Percentiles rank a stretch among this genome's conserved stretches.
These are phyloP conservation scores for Ceratobasidium sp. DNA, from an alignment of 1,284 basidiomycete species.

Conservation along the genomic window DNA sequence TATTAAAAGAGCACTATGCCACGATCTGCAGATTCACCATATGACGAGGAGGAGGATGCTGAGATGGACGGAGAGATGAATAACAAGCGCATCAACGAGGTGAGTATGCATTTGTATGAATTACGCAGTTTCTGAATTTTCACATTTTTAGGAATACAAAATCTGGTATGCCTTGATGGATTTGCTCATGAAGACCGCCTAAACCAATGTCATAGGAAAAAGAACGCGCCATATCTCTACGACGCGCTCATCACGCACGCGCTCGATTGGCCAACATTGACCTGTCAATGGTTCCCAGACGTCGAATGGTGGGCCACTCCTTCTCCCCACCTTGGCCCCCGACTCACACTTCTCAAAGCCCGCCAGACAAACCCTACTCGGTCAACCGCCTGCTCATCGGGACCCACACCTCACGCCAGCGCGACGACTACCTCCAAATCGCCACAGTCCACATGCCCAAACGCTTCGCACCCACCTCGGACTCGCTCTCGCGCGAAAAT, in stretches of 20 bases:
- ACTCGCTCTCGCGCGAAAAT: conserved; percentile 40
- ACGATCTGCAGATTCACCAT: conserved; percentile 26
- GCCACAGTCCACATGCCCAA: conserved; percentile 94
- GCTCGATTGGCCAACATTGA: conserved; percentile 97
- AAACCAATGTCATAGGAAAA: conserved; percentile 73
- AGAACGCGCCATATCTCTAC: conserved; percentile 97
- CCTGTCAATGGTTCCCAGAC: conserved; percentile 99
- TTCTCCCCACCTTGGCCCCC: neutral
- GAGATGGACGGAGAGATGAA: conserved; percentile 89
- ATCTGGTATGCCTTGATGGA: conserved; percentile 65
- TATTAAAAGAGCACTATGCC: conserved; percentile 44
- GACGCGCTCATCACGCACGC: conserved; percentile 98
- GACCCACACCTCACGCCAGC: conserved; percentile 96
- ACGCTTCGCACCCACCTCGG: conserved; percentile 54
- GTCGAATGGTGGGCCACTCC: conserved; percentile 78
- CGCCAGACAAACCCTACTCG: conserved; percentile 90
- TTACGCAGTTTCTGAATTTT: conserved; percentile 10
- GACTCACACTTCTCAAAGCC: conserved; percentile 58
- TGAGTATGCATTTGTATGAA: conserved; percentile 53
- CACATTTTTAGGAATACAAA: conserved; percentile 76
- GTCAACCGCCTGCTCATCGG: conserved; percentile 94
- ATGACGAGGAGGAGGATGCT: conserved; percentile 82
- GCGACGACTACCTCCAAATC: conserved; percentile 96
- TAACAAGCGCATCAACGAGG: conserved; percentile 93
- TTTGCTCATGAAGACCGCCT: neutral